A percentile compares a stretch with the other conserved stretches of the same genome.
Conservation (phyloP, 2,329 filamentous ascomycete species). For the Beauveria sp. region DNA sequence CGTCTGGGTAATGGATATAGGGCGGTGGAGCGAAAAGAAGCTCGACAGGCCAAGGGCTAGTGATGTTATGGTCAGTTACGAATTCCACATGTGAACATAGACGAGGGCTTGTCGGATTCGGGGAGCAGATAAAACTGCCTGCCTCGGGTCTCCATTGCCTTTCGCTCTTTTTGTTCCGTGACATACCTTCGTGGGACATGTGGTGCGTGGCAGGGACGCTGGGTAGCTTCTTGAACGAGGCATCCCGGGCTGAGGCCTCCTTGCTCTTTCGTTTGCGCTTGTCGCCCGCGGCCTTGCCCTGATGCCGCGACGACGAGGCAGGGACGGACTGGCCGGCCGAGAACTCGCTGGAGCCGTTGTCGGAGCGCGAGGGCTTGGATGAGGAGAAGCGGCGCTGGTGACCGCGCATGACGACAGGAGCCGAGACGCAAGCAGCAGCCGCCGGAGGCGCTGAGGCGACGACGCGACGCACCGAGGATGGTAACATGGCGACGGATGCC, state of each 20-base stretch:
- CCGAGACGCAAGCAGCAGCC: conserved; percentile 28
- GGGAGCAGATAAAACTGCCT: neutral
- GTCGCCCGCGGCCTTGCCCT: conserved; percentile 38
- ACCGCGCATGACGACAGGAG: conserved; percentile 29
- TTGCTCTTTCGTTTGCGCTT: conserved; percentile 55
- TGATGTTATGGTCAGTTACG: conserved; percentile 12
- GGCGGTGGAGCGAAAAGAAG: conserved; percentile 94
- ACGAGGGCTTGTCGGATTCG: neutral
- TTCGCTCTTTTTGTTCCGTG: neutral
- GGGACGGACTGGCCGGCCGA: conserved; percentile 43
- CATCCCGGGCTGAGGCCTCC: conserved; percentile 36
- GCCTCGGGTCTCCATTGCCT: neutral
- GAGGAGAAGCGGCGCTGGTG: conserved; percentile 52
- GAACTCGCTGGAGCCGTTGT: conserved; percentile 46
- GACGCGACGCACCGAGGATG: conserved; percentile 49
- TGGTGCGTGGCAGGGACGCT: conserved; percentile 70
- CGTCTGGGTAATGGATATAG: conserved; percentile 78
- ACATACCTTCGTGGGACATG: conserved; percentile 58
- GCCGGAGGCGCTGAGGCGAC: conserved; percentile 40
- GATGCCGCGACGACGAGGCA: conserved; percentile 34
- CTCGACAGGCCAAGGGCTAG: conserved; percentile 79
- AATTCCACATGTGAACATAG: neutral
- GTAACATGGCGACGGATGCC: conserved; percentile 37
- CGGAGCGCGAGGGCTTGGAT: conserved; percentile 55
- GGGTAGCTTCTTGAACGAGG: conserved; percentile 52